phyloP scores from a whole-genome alignment of 441 rosid genomes.

The Lagerstroemia fauriei region DNA sequence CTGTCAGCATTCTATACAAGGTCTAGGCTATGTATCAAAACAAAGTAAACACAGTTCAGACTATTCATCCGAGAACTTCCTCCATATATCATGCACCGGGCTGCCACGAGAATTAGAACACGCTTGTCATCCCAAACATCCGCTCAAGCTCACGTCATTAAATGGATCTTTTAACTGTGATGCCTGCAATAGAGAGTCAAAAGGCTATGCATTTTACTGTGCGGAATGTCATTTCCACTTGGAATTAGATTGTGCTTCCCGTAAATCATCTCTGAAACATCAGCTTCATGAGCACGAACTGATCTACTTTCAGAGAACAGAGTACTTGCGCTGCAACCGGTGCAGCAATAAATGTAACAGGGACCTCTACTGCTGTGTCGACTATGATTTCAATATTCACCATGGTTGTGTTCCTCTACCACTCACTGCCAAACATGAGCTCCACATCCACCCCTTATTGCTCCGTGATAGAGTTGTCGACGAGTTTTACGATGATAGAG shows the following conservation, averaged over 20 bases:
- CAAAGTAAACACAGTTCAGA: no score
- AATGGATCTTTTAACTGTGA: no score
- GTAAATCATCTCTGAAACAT: background rate
- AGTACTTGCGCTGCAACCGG: background rate
- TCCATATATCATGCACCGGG: background rate
- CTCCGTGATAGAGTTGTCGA: background rate
- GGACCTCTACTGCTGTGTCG: conserved; percentile 8
- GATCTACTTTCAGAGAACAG: background rate
- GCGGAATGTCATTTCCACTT: background rate
- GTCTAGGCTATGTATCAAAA: background rate
- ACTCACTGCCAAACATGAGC: background rate
- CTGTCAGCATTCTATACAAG: background rate
- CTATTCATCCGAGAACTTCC: no score
- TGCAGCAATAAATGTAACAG: background rate
- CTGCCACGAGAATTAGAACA: background rate
- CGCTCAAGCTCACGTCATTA: background rate
- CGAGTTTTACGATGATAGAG: no score
- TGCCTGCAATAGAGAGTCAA: background rate
- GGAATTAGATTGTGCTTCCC: background rate
- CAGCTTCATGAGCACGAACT: background rate
- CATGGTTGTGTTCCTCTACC: background rate
- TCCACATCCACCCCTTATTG: background rate
- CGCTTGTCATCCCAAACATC: background rate
- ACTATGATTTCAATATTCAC: conserved; percentile 11
- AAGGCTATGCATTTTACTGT: background rate